Base-by-base conservation (phyloP, 192 early-diverging fungal genomes). In the Coemansia sp. region DNA sequence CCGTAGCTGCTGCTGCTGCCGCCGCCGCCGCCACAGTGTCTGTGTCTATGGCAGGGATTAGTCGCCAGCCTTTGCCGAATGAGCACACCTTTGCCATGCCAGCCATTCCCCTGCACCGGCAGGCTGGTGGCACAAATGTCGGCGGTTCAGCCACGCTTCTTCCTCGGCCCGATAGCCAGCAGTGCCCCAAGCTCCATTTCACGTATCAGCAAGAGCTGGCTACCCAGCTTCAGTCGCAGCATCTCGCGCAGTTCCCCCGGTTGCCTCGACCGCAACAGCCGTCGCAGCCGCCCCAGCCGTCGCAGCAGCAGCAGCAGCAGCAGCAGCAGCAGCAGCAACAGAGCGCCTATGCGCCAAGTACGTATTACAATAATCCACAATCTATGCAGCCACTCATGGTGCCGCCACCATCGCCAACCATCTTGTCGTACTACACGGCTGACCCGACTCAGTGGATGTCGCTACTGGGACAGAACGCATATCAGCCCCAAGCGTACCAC, bases 371-470 rank as follows among this genome's bases (percentile, higher is more conserved):
- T 9, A 36, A 23, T n/a, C 35, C 67, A 31, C 37, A 43, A 60
- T 62, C 70, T 38, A 37, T 79, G 24, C 83, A 84, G 62, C 74
- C 74, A 14, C 65, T 79, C 33, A 80, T 84, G 71, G 46, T 80
- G 20, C 83, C 83, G 50, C 83, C 83, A 18, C 83, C 83, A 21
- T 84, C 83, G n/a, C 83, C 83, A 0, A 80, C 71, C 13, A 80
- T 84, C 35, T 64, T 84, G 2, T 84, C 83, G 51, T 84, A 84
- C 61, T 84, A 84, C 61, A 74, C 59, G 51, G 62, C 71, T 1
- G 77, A 84, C 53, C 82, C 82, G 2, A 64, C 64, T 10, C 64
- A 74, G 11, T 71, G 68, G 77, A 74, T 80, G 72, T 75, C 77
- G 43, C 66, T 77, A 53, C 70, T 73, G 48, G 72, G 60, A 28